Base-by-base conservation (phyloP, 805 yeast genomes). In the Saccharomycopsis sp. region DNA sequence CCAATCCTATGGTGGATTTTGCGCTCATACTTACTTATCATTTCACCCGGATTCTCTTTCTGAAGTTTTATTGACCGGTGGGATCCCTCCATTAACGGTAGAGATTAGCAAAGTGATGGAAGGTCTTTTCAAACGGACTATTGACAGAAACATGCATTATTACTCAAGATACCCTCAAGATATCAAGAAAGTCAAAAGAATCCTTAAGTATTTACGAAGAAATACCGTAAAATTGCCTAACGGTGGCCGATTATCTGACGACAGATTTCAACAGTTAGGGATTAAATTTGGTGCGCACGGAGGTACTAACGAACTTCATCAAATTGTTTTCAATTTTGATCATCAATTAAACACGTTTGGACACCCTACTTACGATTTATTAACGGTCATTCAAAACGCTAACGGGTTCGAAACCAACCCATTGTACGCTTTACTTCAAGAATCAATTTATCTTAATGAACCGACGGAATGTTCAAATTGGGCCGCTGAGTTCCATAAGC, bases 1-100 rank as follows among this genome's bases (percentile, higher is more conserved):
- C 7, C 80, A 75, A 53, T 70, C 77, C 2, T 74, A 66, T 53
- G 79, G 81, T 20, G 81, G 81, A 0, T 76, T 74, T 50, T 67
- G 75, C 51, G 57, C 66, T 17, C 63, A 70, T 51, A 71, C 75
- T 2, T 76, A 76, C 53, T 55, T 73, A 16, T 72, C 79, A 3
- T 61, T 62, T 44, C 69, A 27, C 45, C 69, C 76, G 1, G 55
- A 56, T 1, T 60, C 72, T 2, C 47, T 77, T 22, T 62, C 61
- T 34, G 68, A 66, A 40, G 72, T 71, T 1, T 53, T 77, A 14
- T 56, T 76, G 20, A 70, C 82, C 1, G 83, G 80, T 1, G 83
- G 82, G 4, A 64, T 77, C 11, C 81, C 83, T 2, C 67, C 74
- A 4, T n/a, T n/a, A n/a, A n/a, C n/a, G n/a, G n/a, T n/a, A n/a